Evolutionary conservation across 768 basidiomycete species (phyloP), one percentile per base, ranked within the genome.

Genomic region (Gautieria morchelliformis): DNA sequence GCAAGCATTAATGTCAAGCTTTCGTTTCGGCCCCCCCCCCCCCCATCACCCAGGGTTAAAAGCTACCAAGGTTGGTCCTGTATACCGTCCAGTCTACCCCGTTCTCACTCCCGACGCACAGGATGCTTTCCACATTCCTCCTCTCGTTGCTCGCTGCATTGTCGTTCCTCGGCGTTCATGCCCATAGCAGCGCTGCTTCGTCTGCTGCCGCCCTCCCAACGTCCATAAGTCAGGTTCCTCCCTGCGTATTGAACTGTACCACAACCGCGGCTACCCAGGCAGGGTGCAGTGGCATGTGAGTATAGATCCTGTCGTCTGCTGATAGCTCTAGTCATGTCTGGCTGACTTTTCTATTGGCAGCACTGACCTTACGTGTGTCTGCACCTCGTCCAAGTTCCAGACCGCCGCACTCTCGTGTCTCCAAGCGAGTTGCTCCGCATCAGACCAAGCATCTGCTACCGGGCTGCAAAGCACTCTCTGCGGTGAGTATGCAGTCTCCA

Each of bases 311-410:
- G 10, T 10, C 42, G 10, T 8, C 35, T 8, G 19, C 7, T 8
- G 20, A 30, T 20, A 5, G 11, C 40, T 53, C 50, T 30, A 10
- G 22, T 37, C 9, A 37, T 37, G 14, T 10, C 20, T n/a, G 42
- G 17, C 14, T 44, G 40, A 41, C 14, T 2, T n/a, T 9, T 55
- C 19, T n/a, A 17, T 55, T 17, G 20, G 5, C 47, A 78, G 78
- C 63, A 63, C 73, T 14, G 63, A 78, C 63, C 0, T 73, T n/a
- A 0, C 58, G 0, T 79, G 78, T 52, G 61, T 75, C n/a, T 79
- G 78, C 66, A 62, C 68, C 3, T 74, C 68, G 49, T 10, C 52
- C 0, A 44, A 59, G 3, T 78, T 75, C 75, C 75, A 77, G 56
- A 0, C 1, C 4, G 65, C 66, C 1, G 71, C 71, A 2, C 7